Base-by-base conservation (phyloP, 257 asterid species). In the Echium plantagineum region DNA sequence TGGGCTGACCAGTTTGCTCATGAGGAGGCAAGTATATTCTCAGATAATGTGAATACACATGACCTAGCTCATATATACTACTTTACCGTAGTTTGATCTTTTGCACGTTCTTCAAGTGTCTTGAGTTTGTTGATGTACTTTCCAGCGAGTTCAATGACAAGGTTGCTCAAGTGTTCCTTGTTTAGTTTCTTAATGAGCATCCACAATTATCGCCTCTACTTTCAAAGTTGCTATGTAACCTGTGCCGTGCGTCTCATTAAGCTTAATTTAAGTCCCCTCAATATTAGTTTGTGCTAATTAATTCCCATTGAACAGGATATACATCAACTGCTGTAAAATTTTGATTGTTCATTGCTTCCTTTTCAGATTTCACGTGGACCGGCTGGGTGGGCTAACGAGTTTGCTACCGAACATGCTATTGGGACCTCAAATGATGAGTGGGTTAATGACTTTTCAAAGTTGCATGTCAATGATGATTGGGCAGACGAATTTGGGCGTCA, bases 401-500 rank as follows among this genome's bases (percentile, higher is more conserved):
- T 84, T 83, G 72, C 90, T 67, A 75, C 86, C 73, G 84, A 77
- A 68, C 88, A 65, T n/a, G 75, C 69, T 79, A 77, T 71, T 63
- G 93, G 83, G 71, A 61, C 71, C 28, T 75, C 58, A 63, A 85
- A 82, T 71, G 82, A 89, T 69, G 91, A 81, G 73, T 93, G 99
- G 99, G 97, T 71, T 59, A 70, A 75, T 72, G 97, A 93, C 66
- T 93, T 93, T 80, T 93, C 99, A 15, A 93, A 89, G 72, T 72
- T 93, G 62, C 83, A 84, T 53, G 99, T 93, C 65, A 73, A 83
- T 69, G 74, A 85, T 66, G 96, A 86, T 72, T 89, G 97, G 99
- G 80, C 95, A 0, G 96, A 93, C 35, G 97, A 89, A 71, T 93
- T 93, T 72, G 96, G 86, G 74, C 89, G 77, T 52, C 96, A 89